Evolutionary conservation across 169 alveolate genomes (phyloP).

Genomic region (Eimeria maxima): DNA sequence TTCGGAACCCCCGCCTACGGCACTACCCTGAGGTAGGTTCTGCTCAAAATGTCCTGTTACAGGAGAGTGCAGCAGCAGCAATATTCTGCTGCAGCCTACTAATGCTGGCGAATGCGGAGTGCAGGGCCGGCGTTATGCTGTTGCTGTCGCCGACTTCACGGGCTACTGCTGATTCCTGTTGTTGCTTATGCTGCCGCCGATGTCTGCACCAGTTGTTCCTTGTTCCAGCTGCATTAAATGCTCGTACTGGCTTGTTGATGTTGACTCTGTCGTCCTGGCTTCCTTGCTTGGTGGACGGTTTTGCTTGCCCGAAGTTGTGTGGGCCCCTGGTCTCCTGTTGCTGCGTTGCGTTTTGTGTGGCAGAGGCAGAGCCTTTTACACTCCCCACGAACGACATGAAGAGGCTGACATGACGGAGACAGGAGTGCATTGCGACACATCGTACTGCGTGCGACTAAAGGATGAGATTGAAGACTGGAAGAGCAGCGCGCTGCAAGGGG

Average conservation of each 20-base stretch:
- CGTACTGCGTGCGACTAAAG: slow-evolving; percentile 62
- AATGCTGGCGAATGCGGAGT: neutral
- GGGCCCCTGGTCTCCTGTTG: no score
- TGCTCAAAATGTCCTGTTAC: neutral
- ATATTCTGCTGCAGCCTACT: neutral
- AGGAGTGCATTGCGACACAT: slow-evolving; percentile 65
- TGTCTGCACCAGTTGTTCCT: neutral
- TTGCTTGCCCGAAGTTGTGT: no score
- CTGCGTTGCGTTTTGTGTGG: neutral
- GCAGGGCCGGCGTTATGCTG: neutral
- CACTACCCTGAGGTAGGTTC: slow-evolving; percentile 46
- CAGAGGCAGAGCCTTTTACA: slow-evolving; percentile 78
- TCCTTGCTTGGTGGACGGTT: neutral
- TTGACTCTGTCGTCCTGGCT: no score
- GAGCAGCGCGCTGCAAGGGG: slow-evolving; percentile 45
- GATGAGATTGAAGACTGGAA: slow-evolving; percentile 56
- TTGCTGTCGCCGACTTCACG: neutral
- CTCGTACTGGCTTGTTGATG: neutral
- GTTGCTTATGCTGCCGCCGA: neutral
- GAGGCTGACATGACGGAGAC: slow-evolving; percentile 5
- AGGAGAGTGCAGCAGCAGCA: no score
- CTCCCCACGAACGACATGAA: slow-evolving; percentile 32
- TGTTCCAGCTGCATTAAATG: neutral
- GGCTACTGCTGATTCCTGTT: slow-evolving; percentile 23
- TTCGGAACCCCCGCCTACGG: slow-evolving; percentile 81